phyloP scores from a whole-genome alignment of 2,329 filamentous ascomycete species.

The Fusarium luffae region DNA sequence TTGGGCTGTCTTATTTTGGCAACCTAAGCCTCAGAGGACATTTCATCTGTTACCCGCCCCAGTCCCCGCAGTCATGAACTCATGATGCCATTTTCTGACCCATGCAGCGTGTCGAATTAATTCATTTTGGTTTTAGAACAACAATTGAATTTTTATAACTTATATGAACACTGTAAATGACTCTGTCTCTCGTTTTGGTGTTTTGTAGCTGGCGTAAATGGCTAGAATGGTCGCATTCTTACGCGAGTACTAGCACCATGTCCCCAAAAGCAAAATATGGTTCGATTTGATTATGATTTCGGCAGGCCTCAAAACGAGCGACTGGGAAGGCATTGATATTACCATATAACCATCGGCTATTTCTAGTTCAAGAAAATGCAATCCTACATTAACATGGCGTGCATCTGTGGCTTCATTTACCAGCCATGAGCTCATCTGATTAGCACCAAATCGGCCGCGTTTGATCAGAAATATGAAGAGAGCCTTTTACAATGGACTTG shows the following conservation, averaged over 20 bases:
- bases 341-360: rapidly evolving
- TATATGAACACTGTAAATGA: not conserved
- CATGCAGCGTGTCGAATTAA: not conserved
- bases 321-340: not conserved
- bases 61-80: constrained; percentile 47
- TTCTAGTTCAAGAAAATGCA: rapidly evolving
- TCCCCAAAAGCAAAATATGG: constrained; percentile 35
- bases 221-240: constrained; percentile 4
- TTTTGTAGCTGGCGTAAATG: not conserved
- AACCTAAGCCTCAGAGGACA: too few relatives aligned
- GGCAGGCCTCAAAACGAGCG: not conserved
- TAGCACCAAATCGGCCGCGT: too few relatives aligned
- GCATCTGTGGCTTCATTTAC: not conserved
- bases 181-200: not conserved
- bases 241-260: constrained; percentile 35
- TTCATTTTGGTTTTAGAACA: not conserved
- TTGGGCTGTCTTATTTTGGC: too few relatives aligned
- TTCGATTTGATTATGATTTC: constrained; percentile 1
- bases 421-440: not conserved
- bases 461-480: not conserved
- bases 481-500: not conserved
- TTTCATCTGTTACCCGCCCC: too few relatives aligned
- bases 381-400: not conserved
- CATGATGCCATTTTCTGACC: constrained; percentile 38
- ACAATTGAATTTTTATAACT: not conserved